These are phyloP conservation scores for Barnettozyma pratensis DNA, from an alignment of 805 yeast species.

Conservation along the genomic window DNA sequence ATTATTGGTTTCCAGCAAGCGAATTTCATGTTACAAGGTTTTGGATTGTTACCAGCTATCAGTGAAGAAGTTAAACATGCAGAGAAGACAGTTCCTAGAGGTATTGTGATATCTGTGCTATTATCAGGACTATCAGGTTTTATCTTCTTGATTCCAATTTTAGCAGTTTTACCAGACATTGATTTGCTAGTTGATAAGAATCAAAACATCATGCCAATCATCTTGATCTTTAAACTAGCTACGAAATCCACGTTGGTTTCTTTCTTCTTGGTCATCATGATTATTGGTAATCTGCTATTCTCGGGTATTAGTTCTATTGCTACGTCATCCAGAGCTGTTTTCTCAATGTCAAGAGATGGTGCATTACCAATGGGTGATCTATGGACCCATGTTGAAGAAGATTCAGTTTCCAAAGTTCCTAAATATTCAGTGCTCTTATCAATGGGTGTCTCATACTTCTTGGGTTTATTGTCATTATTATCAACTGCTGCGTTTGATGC, in stretches of 20 bases:
- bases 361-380: conserved; percentile 62
- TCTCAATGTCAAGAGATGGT: conserved; percentile 77
- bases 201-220: conserved; percentile 67
- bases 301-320: conserved; percentile 78
- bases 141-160: conserved; percentile 64
- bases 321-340: conserved; percentile 78
- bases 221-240: conserved; percentile 64
- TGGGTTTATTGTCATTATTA: conserved; percentile 62
- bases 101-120: conserved; percentile 59
- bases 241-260: conserved; percentile 68
- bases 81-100: conserved; percentile 69
- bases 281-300: conserved; percentile 65
- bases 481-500: conserved; percentile 78
- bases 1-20: conserved; percentile 75
- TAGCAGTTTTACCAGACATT: conserved; percentile 67
- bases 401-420: conserved; percentile 56
- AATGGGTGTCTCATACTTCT: conserved; percentile 51
- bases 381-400: conserved; percentile 62
- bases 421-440: conserved; percentile 63
- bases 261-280: conserved; percentile 57
- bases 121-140: conserved; percentile 67
- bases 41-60: conserved; percentile 75
- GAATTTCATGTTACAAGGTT: conserved; percentile 75
- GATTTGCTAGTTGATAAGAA: conserved; percentile 48
- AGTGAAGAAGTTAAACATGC: conserved; percentile 79